phyloP scores from a whole-genome alignment of 2,329 filamentous ascomycete species.

The Graphiopsis chlorocephala region DNA sequence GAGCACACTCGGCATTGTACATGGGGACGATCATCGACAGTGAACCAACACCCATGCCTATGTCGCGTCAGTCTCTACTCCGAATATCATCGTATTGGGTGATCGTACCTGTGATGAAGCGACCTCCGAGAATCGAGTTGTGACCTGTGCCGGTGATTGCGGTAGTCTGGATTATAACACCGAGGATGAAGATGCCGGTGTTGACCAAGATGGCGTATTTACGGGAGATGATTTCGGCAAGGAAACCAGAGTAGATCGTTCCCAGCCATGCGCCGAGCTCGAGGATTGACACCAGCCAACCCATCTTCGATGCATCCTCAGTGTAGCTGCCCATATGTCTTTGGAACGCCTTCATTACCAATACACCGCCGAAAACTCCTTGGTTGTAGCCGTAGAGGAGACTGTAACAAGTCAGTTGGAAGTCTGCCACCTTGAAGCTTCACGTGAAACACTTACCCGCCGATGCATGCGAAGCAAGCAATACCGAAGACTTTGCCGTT shows the following conservation, averaged over 20 bases:
- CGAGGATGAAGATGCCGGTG: slow-evolving; percentile 65
- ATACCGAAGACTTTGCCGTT: slow-evolving; percentile 56
- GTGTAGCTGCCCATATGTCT: slow-evolving; percentile 44
- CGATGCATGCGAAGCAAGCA: slow-evolving; percentile 53
- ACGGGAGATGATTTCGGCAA: slow-evolving; percentile 67
- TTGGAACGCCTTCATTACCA: slow-evolving; percentile 49
- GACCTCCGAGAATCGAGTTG: slow-evolving; percentile 64
- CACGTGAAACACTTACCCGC: slow-evolving; percentile 29
- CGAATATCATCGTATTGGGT: no score
- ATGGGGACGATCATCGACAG: slow-evolving; percentile 60
- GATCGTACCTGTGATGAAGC: slow-evolving; percentile 61
- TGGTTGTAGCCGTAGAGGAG: slow-evolving; percentile 65
- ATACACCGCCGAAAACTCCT: slow-evolving; percentile 71
- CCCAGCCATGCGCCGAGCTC: slow-evolving; percentile 78
- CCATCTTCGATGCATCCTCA: slow-evolving; percentile 40
- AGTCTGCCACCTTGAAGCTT: slow-evolving; percentile 30
- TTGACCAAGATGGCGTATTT: slow-evolving; percentile 69
- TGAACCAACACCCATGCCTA: slow-evolving; percentile 65
- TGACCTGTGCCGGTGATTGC: slow-evolving; percentile 54
- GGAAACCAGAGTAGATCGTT: slow-evolving; percentile 64
- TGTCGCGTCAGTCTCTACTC: slow-evolving; percentile 62
- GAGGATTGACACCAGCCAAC: slow-evolving; percentile 60
- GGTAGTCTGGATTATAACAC: slow-evolving; percentile 66
- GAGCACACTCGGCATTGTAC: slow-evolving; percentile 48
- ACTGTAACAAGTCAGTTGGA: slow-evolving; percentile 26